Percentiles rank a stretch among this genome's conserved stretches.
phyloP scores from a whole-genome alignment of 2,329 filamentous ascomycete species.

The Podosphaera aphanis region DNA sequence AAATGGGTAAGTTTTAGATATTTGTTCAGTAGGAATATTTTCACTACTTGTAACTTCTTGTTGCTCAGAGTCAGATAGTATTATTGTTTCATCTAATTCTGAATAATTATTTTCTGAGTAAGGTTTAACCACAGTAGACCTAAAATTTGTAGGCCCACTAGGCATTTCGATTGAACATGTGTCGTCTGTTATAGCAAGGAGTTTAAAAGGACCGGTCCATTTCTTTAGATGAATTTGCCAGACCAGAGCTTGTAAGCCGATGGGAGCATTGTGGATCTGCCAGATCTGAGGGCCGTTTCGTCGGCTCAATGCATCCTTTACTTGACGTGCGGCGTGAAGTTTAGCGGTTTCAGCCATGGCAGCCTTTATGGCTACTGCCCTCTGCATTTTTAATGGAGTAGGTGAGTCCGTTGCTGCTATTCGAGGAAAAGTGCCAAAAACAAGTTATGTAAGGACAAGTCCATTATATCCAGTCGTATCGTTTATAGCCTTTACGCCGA shows the following conservation, averaged over 20 bases:
- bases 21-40: too few relatives aligned
- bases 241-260: constrained; percentile 2
- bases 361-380: constrained; percentile 1
- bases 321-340: neutral
- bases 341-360: constrained; percentile 3
- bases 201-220: neutral
- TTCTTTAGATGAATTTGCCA: constrained; percentile 1
- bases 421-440: constrained; percentile 1
- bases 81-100: too few relatives aligned
- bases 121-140: neutral
- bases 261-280: neutral
- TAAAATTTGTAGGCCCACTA: neutral
- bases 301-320: constrained; percentile 1
- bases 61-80: too few relatives aligned
- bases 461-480: neutral
- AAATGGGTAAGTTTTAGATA: too few relatives aligned
- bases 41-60: too few relatives aligned
- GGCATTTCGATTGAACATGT: neutral
- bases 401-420: neutral
- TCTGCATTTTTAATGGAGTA: neutral
- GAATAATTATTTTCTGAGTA: too few relatives aligned
- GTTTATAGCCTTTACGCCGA: neutral
- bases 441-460: neutral
- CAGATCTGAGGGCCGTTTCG: constrained; percentile 1
- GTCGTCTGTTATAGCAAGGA: neutral